phyloP scores from a whole-genome alignment of 805 yeast species.

The Candida loeiensis region DNA sequence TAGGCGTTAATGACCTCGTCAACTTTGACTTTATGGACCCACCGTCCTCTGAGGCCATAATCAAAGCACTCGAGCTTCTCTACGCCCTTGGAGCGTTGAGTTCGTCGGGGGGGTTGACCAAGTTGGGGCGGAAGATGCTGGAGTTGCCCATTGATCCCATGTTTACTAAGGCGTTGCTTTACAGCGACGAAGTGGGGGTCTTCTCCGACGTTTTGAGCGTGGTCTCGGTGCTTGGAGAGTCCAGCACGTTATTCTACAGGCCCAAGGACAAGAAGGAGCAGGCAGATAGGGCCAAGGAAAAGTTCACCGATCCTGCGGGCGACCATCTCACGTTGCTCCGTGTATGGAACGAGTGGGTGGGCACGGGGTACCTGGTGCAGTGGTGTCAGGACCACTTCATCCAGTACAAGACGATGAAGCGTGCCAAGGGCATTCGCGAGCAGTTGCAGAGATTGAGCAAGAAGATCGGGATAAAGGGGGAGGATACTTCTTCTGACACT shows the following conservation, averaged over 20 bases:
- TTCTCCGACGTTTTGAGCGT: slow-evolving; percentile 68
- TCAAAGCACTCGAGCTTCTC: slow-evolving; percentile 74
- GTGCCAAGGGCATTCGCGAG: slow-evolving; percentile 66
- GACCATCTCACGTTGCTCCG: slow-evolving; percentile 78
- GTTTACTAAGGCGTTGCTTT: slow-evolving; percentile 70
- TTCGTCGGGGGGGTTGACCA: slow-evolving; percentile 72
- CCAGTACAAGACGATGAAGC: slow-evolving; percentile 66
- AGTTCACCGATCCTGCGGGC: slow-evolving; percentile 57
- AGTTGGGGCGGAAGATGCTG: slow-evolving; percentile 79
- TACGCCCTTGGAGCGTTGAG: slow-evolving; percentile 86
- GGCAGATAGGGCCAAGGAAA: slow-evolving; percentile 61
- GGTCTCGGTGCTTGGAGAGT: slow-evolving; percentile 79
- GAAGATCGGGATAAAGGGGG: slow-evolving; percentile 42
- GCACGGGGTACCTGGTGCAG: slow-evolving; percentile 57
- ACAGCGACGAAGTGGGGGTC: slow-evolving; percentile 59
- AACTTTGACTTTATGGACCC: slow-evolving; percentile 89
- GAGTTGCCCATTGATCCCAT: slow-evolving; percentile 91
- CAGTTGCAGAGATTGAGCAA: slow-evolving; percentile 65
- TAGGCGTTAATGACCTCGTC: slow-evolving; percentile 80
- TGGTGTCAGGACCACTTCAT: slow-evolving; percentile 88
- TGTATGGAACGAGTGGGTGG: slow-evolving; percentile 74
- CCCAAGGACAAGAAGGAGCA: slow-evolving; percentile 64
- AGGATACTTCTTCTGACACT: slow-evolving; percentile 11
- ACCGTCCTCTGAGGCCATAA: slow-evolving; percentile 71
- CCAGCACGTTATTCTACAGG: slow-evolving; percentile 64